Evolutionary conservation across 1,139 yeast species (phyloP), one percentile per base, ranked within the genome.

Genomic region (Pichiaceae sp.): DNA sequence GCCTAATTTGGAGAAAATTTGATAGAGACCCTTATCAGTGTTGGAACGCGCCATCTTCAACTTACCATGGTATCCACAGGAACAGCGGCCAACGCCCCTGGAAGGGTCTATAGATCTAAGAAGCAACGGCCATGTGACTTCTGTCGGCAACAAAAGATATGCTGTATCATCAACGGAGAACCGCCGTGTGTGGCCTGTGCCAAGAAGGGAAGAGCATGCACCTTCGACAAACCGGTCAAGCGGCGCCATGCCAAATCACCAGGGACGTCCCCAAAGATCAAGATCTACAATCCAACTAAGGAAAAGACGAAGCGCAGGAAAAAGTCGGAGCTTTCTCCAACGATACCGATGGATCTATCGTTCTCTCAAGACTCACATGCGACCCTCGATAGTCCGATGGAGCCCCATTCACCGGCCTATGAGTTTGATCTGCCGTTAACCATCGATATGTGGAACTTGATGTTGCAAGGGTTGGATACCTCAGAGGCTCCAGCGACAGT

Each of bases 91-190:
- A n/a, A n/a, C n/a, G n/a, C n/a, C n/a, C 16, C 15, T 7, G 28
- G 28, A 11, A 25, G 28, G 16, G n/a, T 8, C 3, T 35, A 35
- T 17, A 17, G 38, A 5, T 42, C 46, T 4, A 37, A 40, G 33
- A 39, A 39, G 31, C 43, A 40, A 17, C 35, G 46, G 30, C 46
- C 46, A n/a, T 42, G 46, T 33, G 46, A 42, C 33, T 39, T 38
- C 20, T 42, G 46, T 29, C 33, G 46, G 17, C 33, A 31, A 23
- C 37, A 44, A 31, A 42, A 42, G 25, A 37, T 41, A 3, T 41
- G 46, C 26, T 42, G 46, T 34, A 34, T 41, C 2, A 42, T 42
- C 4, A 38, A 39, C 16, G 44, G 37, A 4, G 31, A 40, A 3
- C 27, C 37, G 3, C 46, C 46, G 18, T 42, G 46, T 29, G 34